Conservation (phyloP, 257 asterid genomes). For the Coffea canephora region DNA sequence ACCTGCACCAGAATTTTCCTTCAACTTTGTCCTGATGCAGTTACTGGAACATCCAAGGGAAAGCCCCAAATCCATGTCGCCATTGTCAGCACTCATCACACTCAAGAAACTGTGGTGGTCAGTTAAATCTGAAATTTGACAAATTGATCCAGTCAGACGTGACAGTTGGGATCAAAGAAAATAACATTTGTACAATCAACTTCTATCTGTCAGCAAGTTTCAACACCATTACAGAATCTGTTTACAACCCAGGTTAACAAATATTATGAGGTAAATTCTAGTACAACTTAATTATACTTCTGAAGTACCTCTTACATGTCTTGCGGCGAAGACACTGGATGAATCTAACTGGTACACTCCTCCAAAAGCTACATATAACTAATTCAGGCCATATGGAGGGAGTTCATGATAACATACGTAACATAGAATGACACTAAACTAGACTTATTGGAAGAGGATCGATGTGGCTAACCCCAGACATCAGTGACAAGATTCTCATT, state of each 20-base stretch:
- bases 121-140: conserved; percentile 23
- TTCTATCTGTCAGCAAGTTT: not conserved
- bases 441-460: not conserved
- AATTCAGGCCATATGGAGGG: not conserved
- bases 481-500: not conserved
- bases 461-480: not conserved
- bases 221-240: not conserved
- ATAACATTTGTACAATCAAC: not conserved
- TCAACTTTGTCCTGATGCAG: conserved; percentile 23
- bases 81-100: conserved; percentile 35
- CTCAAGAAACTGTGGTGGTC: conserved; percentile 5
- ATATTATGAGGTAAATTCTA: not conserved
- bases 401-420: not conserved
- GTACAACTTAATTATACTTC: not conserved
- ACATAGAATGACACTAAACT: too few species aligned
- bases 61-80: conserved; percentile 45
- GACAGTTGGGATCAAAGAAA: not conserved
- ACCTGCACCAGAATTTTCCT: conserved; percentile 66
- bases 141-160: not conserved
- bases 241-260: not conserved
- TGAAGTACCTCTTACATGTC: not conserved
- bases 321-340: not conserved
- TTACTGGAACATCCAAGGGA: conserved; percentile 39
- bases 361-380: not conserved
- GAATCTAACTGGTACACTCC: not conserved